A percentile compares a stretch with the other conserved stretches of the same genome.
Conservation (phyloP, 106 monocot genomes). For the Hemerocallis citrina region DNA sequence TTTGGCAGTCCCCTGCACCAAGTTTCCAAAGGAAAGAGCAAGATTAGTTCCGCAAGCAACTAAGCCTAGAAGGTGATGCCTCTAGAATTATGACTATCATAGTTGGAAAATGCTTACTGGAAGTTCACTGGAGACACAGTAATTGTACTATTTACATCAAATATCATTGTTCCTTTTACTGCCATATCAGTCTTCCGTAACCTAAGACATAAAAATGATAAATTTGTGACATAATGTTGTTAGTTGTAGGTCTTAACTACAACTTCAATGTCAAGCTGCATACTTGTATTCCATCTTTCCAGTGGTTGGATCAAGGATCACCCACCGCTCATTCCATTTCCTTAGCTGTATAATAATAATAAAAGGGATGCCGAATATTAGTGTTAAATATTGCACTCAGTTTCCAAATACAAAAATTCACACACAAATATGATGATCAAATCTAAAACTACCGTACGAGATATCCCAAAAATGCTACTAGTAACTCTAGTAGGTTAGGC, state of each 20-base stretch:
- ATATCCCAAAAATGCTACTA: background rate
- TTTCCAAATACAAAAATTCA: background rate
- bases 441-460: background rate
- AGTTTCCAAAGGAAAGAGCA: no score
- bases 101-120: constrained; percentile 41
- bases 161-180: constrained; percentile 70
- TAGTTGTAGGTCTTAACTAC: background rate
- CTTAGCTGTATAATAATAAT: constrained; percentile 48
- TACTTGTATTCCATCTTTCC: constrained; percentile 99
- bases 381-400: background rate
- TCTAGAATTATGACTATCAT: background rate
- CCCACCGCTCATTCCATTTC: constrained; percentile 97
- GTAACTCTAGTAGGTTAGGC: background rate
- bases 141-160: constrained; percentile 89
- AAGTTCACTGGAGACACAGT: constrained; percentile 88
- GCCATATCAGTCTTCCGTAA: constrained; percentile 53
- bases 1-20: constrained; percentile 83
- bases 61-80: background rate
- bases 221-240: background rate
- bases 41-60: no score
- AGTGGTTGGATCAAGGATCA: constrained; percentile 88
- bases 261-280: constrained; percentile 5
- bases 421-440: no score
- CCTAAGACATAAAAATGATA: constrained; percentile 26
- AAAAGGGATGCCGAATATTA: background rate